Evolutionary conservation across 2,329 filamentous ascomycete species (phyloP), one percentile per base, ranked within the genome.

Genomic region (Aspergillus clavatus): DNA sequence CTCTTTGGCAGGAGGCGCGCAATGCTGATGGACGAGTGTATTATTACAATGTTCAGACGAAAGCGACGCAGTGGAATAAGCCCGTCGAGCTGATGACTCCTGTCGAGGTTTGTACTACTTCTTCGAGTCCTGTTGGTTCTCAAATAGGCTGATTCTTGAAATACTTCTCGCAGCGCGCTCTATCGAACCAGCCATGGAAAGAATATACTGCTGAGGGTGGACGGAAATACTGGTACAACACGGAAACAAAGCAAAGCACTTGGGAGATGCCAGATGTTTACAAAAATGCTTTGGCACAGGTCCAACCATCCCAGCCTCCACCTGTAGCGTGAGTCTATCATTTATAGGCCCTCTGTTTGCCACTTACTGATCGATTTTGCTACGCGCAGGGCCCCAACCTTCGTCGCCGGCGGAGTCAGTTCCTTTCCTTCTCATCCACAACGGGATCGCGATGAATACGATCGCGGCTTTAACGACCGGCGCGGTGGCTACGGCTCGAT

Each of bases 161-260:
- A 12, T 33, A 42, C 11, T 26, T 7, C 48, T 43, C 50, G 47
- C 63, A 90, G 88, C 86, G 86, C 62, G 87, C 87, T 43, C 77
- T 94, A 38, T 78, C 85, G 40, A 84, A 84, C 58, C 87, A 93
- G 57, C 87, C 87, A 53, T 98, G 90, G 89, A 93, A 91, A 62
- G 89, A 95, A 68, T 93, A 95, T 62, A 89, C 85, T 21, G 84
- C 87, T 18, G 83, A 89, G 51, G 87, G 88, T 53, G 93, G 91
- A 38, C 83, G 84, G 59, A 88, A 91, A 64, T 98, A 98, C 71
- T 98, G 89, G 87, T 91, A 90, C 68, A 93, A 98, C 68, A 87
- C 84, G 26, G 86, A 94, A 68, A 90, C 87, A 36, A 90, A 91
- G 70, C 80, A 89, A 72, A 97, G 89, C 66, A 89, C 87, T 24